A percentile compares a stretch with the other conserved stretches of the same genome.
These are phyloP conservation scores for Crataegus laevigata DNA, from an alignment of 306 rosid genomes.

Conservation along the genomic window DNA sequence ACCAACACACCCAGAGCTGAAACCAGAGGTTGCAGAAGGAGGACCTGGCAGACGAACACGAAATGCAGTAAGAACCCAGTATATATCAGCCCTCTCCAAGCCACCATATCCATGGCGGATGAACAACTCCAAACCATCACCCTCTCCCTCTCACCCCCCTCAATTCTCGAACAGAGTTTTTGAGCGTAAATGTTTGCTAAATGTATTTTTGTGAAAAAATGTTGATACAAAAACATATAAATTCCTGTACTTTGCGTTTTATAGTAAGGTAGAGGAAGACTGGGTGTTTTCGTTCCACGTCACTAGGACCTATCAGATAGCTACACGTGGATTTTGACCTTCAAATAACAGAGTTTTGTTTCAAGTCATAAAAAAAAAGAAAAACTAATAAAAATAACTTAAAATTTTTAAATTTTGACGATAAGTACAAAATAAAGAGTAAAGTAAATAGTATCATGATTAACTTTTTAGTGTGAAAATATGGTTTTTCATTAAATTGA, in stretches of 20 bases:
- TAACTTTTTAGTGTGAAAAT: too few relatives aligned
- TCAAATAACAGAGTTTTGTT: not conserved
- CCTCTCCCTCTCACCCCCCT: constrained; percentile 3
- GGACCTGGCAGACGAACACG: constrained; percentile 64
- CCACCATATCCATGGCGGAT: constrained; percentile 43
- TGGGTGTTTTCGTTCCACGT: constrained; percentile 41
- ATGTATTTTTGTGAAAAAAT: not conserved
- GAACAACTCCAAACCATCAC: constrained; percentile 26
- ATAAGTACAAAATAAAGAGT: too few relatives aligned
- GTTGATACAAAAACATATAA: not conserved
- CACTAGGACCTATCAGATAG: constrained; percentile 15
- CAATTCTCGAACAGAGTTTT: not conserved
- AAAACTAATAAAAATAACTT: too few relatives aligned
- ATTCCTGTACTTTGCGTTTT: not conserved
- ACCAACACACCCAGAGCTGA: constrained; percentile 59
- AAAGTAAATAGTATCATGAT: too few relatives aligned
- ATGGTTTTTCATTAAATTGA: too few relatives aligned
- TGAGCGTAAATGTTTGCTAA: not conserved
- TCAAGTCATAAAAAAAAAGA: constrained; percentile 3
- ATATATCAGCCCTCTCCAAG: constrained; percentile 57
- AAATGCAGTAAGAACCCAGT: constrained; percentile 60
- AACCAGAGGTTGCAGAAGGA: constrained; percentile 87
- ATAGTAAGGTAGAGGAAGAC: not conserved
- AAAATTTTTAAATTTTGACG: too few relatives aligned
- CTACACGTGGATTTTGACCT: constrained; percentile 30